phyloP scores from a whole-genome alignment of 768 basidiomycete species.

The Rhodocollybia butyracea region DNA sequence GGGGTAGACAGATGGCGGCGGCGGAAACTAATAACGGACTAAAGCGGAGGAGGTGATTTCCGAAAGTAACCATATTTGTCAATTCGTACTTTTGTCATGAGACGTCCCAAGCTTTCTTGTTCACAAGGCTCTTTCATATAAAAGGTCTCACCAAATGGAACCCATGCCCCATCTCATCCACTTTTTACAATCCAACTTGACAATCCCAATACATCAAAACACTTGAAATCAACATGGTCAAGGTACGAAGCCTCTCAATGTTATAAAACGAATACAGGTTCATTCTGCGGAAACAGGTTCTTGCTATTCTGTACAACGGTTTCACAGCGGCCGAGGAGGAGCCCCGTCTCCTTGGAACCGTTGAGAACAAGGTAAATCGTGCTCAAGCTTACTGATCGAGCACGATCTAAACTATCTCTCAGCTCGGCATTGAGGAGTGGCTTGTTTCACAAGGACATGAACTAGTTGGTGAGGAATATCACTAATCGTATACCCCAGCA shows the following conservation, averaged over 20 bases:
- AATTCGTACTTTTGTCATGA: not conserved
- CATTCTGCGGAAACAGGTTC: conserved; percentile 38
- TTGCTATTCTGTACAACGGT: conserved; percentile 75
- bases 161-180: not conserved
- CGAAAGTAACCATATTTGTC: not conserved
- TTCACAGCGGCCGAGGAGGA: conserved; percentile 62
- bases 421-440: conserved; percentile 76
- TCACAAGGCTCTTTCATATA: conserved; percentile 1
- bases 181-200: not conserved
- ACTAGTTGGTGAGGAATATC: conserved; percentile 55
- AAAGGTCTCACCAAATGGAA: not conserved
- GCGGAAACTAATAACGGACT: not conserved
- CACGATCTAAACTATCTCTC: conserved; percentile 7
- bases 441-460: conserved; percentile 72
- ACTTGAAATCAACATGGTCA: too few species aligned
- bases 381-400: not conserved
- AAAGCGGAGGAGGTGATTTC: not conserved
- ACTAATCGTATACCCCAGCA: not conserved
- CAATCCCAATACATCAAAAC: not conserved
- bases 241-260: not conserved
- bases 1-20: not conserved
- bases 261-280: not conserved
- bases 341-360: conserved; percentile 74
- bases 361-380: conserved; percentile 65
- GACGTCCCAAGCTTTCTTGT: not conserved